A percentile compares a stretch with the other conserved stretches of the same genome.
Conservation (phyloP, 768 basidiomycete species). For the Crucibulum laeve region DNA sequence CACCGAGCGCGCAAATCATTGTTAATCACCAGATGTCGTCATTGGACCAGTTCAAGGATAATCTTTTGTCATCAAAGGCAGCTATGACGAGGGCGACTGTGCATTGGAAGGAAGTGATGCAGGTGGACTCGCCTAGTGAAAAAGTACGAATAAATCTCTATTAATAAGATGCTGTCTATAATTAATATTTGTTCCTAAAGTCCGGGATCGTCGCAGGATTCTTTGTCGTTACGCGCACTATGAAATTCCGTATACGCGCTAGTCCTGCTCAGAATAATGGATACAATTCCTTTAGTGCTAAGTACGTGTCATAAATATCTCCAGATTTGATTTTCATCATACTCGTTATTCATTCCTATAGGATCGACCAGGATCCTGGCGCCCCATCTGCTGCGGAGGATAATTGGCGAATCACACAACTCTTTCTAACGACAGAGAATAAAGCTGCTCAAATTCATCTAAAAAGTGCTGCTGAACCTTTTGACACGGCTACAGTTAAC, state of each 20-base stretch:
- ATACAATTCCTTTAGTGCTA: slow-evolving; percentile 33
- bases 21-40: background rate
- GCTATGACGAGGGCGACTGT: background rate
- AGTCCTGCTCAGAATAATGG: slow-evolving; percentile 27
- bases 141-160: background rate
- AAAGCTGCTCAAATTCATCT: slow-evolving; percentile 28
- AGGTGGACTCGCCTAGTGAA: background rate
- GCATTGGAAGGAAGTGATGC: slow-evolving; percentile 1
- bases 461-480: background rate
- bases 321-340: slow-evolving; percentile 9
- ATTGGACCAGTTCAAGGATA: background rate
- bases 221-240: slow-evolving; percentile 31
- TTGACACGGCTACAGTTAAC: background rate
- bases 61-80: background rate
- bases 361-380: slow-evolving; percentile 17
- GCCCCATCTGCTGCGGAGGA: slow-evolving; percentile 10
- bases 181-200: slow-evolving; percentile 10
- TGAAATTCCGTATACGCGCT: slow-evolving; percentile 36
- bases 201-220: slow-evolving; percentile 32
- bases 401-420: slow-evolving; percentile 23
- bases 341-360: slow-evolving; percentile 4
- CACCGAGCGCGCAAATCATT: background rate
- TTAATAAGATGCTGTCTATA: background rate
- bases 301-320: slow-evolving; percentile 24
- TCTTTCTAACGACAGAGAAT: slow-evolving; percentile 27